phyloP scores from a whole-genome alignment of 169 alveolate species.

The Neospora caninum region DNA sequence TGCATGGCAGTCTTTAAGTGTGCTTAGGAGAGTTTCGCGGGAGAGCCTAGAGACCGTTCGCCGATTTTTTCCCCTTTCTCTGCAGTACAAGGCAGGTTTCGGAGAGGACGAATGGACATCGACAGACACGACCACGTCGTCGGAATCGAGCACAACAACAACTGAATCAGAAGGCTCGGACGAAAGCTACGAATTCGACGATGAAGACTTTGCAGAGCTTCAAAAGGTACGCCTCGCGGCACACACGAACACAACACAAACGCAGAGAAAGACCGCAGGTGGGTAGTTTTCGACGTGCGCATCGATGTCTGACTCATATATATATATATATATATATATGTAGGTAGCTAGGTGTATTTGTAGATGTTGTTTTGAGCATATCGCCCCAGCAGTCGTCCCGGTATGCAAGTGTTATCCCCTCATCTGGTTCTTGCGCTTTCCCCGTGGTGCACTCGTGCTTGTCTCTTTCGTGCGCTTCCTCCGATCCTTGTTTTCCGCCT shows the following conservation, averaged over 20 bases:
- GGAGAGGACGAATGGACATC: conserved; percentile 50
- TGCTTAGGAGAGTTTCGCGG: too few species aligned
- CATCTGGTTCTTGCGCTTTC: background rate
- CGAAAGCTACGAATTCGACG: conserved; percentile 62
- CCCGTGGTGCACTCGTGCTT: background rate
- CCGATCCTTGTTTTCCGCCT: background rate
- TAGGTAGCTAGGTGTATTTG: background rate
- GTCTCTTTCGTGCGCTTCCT: background rate
- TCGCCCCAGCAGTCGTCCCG: background rate
- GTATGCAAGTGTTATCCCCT: background rate
- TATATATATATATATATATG: background rate
- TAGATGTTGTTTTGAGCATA: background rate
- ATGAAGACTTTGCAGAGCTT: conserved; percentile 65
- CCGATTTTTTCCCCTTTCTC: background rate
- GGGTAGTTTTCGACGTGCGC: too few species aligned
- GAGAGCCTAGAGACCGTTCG: too few species aligned
- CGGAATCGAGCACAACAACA: conserved; percentile 41
- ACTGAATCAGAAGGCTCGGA: conserved; percentile 46
- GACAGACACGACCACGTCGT: conserved; percentile 31
- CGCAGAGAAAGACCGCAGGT: background rate
- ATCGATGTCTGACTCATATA: background rate
- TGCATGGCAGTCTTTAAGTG: too few species aligned
- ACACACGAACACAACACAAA: background rate
- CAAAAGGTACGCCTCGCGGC: conserved; percentile 5
- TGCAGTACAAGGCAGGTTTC: conserved; percentile 52